A percentile compares a stretch with the other conserved stretches of the same genome.
Evolutionary conservation across 352 stramenopile genomes (phyloP).

Genomic region (Phytophthora boehmeriae): DNA sequence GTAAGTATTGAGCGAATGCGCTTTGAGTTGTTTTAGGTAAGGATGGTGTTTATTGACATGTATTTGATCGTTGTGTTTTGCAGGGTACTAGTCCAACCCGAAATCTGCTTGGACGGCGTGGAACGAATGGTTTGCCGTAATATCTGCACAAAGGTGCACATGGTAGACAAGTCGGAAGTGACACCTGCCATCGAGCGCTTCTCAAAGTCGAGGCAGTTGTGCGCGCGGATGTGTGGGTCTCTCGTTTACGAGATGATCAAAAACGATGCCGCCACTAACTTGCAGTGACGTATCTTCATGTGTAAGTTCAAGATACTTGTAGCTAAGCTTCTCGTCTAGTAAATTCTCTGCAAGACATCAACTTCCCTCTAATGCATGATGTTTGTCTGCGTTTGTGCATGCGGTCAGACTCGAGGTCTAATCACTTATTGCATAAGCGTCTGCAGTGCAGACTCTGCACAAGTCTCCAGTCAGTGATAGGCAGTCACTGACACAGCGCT

Average conservation of each 20-base stretch:
- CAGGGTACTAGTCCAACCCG: conserved; percentile 42
- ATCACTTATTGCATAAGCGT: too few relatives aligned
- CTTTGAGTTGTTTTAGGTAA: conserved; percentile 18
- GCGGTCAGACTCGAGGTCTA: too few relatives aligned
- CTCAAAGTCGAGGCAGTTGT: conserved; percentile 34
- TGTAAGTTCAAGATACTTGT: too few relatives aligned
- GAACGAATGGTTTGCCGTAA: conserved; percentile 60
- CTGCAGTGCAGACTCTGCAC: too few relatives aligned
- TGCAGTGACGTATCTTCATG: too few relatives aligned
- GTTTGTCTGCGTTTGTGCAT: too few relatives aligned
- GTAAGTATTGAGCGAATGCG: conserved; percentile 27
- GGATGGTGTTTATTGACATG: neutral
- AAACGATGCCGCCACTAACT: conserved; percentile 7
- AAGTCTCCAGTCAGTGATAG: too few relatives aligned
- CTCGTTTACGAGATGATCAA: conserved; percentile 59
- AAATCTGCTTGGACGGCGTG: conserved; percentile 51
- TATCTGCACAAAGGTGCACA: conserved; percentile 64
- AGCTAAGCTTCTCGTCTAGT: too few relatives aligned
- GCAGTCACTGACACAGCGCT: too few relatives aligned
- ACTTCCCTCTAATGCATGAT: too few relatives aligned
- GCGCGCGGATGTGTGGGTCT: conserved; percentile 47
- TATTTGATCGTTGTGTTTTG: neutral
- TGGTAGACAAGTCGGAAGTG: conserved; percentile 13
- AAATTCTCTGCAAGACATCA: too few relatives aligned
- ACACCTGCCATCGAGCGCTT: conserved; percentile 38